Evolutionary conservation across 768 basidiomycete species (phyloP).

Genomic region (Mrakia gelida): DNA sequence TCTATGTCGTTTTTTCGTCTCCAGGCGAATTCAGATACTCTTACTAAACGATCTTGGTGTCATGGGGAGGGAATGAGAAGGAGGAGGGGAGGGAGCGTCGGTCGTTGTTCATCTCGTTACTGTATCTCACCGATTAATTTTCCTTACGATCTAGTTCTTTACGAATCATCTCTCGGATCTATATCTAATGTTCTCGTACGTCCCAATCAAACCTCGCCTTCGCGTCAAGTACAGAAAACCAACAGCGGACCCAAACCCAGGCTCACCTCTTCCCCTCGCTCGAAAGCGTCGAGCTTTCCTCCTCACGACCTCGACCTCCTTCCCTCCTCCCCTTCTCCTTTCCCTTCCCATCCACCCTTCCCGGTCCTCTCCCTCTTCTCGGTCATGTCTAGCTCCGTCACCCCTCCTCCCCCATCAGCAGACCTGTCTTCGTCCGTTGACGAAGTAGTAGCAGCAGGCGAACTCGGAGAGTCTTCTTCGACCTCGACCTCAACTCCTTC

Average conservation of each 20-base stretch:
- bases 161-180: no score
- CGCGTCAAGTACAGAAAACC: no score
- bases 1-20: neutral
- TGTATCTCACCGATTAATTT: no score
- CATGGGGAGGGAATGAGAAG: neutral
- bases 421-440: neutral
- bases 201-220: no score
- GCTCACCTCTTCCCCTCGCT: no score
- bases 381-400: conserved; percentile 8
- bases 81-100: no score
- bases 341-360: neutral
- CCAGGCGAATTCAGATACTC: conserved; percentile 22
- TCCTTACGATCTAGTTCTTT: no score
- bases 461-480: neutral
- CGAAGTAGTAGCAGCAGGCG: neutral
- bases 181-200: no score
- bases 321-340: neutral
- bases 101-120: no score
- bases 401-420: conserved; percentile 6
- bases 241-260: no score
- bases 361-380: neutral
- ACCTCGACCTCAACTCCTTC: neutral
- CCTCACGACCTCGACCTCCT: neutral
- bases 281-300: neutral
- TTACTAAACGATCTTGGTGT: neutral